Base-by-base conservation (phyloP, 257 asterid species). In the Ajuga chamaepitys region DNA sequence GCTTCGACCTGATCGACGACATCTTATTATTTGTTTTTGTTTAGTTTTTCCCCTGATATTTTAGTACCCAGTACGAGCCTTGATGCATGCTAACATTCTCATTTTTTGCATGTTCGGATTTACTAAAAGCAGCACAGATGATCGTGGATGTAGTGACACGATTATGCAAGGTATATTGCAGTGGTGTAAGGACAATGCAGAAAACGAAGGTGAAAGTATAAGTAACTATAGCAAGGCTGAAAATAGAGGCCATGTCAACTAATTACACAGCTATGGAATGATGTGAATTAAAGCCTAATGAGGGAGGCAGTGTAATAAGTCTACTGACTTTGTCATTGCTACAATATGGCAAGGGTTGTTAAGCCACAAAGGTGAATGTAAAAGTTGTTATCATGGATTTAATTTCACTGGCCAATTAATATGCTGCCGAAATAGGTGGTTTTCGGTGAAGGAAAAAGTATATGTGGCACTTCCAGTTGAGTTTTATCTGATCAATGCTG, bases 251-350 rank as follows among this genome's bases (percentile, higher is more conserved):
- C 77, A 74, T 68, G 90, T 82, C 58, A 76, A 81, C 80, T 46
- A 86, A 77, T 55, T 79, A 81, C 75, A 65, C 88, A 8, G 54
- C 88, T 18, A 87, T 83, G 71, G 86, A 77, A 71, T 75, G 90
- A 25, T 81, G 99, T 70, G 96, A 88, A 71, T 73, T 94, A 77
- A 81, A 54, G 78, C 80, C 97, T 71, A 88, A 83, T 76, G 89
- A 83, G 72, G 99, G 99, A 26, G 99, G 99, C 69, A 82, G 75
- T 74, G 92, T 90, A 21, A 97, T 88, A 60, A 79, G 88, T 78
- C 73, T 94, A 62, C 86, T 94, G 58, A 89, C 90, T 80, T 57
- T 77, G 75, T 88, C 97, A 50, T 68, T 94, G 77, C 97, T 90
- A 81, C 99, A 94, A 83, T 80, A 82, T 46, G 92, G 96, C 30